Evolutionary conservation across 2,329 filamentous ascomycete species (phyloP).

Genomic region (Atkinsonella texensis): DNA sequence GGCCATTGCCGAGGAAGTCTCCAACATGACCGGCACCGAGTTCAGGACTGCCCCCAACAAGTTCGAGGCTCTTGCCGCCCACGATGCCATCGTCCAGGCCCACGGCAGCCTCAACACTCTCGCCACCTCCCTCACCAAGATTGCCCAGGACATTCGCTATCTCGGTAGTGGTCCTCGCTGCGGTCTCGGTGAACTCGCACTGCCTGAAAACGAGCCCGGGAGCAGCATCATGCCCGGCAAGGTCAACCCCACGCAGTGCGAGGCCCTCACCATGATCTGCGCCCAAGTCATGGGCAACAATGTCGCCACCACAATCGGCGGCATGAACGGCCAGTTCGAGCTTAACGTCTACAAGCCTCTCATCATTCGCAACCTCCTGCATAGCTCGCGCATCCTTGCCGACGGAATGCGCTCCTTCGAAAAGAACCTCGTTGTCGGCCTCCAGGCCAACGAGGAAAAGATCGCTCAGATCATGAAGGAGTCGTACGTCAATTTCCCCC

Average conservation of each 20-base stretch:
- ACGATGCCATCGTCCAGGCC: constrained; percentile 92
- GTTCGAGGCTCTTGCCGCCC: constrained; percentile 91
- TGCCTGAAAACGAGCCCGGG: constrained; percentile 96
- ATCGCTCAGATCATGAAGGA: constrained; percentile 87
- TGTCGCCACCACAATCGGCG: constrained; percentile 81
- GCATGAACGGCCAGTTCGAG: constrained; percentile 97
- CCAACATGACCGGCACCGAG: constrained; percentile 80
- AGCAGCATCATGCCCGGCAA: constrained; percentile 99
- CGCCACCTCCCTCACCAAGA: constrained; percentile 86
- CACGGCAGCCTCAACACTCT: constrained; percentile 90
- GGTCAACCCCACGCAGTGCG: constrained; percentile 97
- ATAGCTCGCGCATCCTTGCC: constrained; percentile 76
- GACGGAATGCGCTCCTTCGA: constrained; percentile 95
- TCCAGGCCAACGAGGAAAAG: constrained; percentile 88
- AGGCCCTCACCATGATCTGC: constrained; percentile 95
- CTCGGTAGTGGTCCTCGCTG: constrained; percentile 92
- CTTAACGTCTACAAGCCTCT: constrained; percentile 98
- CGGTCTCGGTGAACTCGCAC: constrained; percentile 81
- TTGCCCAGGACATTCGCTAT: constrained; percentile 95
- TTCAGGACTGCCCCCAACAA: constrained; percentile 98
- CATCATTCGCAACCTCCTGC: constrained; percentile 87
- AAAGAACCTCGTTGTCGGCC: constrained; percentile 77
- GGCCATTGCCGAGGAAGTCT: constrained; percentile 81
- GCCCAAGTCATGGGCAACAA: constrained; percentile 98
- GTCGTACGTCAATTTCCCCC: constrained; percentile 47